These are phyloP conservation scores for Wickerhamomyces sydowiorum DNA, from an alignment of 805 yeast genomes.

Conservation along the genomic window DNA sequence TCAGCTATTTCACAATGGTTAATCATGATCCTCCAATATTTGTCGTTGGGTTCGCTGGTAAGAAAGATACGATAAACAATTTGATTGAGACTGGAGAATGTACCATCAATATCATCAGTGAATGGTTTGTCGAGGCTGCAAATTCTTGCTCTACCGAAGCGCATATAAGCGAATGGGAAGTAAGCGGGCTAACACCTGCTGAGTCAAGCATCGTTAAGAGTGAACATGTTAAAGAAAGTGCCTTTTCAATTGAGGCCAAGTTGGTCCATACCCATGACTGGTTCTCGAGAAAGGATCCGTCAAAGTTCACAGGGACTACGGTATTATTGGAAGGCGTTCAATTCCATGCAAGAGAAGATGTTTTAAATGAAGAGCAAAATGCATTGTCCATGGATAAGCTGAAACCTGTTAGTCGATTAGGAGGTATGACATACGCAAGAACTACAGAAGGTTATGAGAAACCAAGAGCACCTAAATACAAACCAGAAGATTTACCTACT, in stretches of 20 bases:
- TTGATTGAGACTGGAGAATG: constrained; percentile 43
- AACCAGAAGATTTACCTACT: neutral
- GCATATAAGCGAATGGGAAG: constrained; percentile 47
- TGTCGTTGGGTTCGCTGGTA: constrained; percentile 37
- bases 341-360: constrained; percentile 51
- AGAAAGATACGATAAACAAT: constrained; percentile 39
- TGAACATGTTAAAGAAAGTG: constrained; percentile 52
- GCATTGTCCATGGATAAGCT: constrained; percentile 38
- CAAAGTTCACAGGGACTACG: constrained; percentile 29
- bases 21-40: constrained; percentile 52
- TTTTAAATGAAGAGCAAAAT: constrained; percentile 33
- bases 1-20: constrained; percentile 43
- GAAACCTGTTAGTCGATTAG: constrained; percentile 48
- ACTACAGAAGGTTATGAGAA: constrained; percentile 30
- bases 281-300: constrained; percentile 33
- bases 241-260: constrained; percentile 50
- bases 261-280: constrained; percentile 37
- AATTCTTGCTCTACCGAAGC: constrained; percentile 40
- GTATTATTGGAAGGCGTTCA: constrained; percentile 46
- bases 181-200: constrained; percentile 44
- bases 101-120: constrained; percentile 48
- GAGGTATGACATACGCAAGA: constrained; percentile 41
- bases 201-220: constrained; percentile 41
- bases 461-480: neutral
- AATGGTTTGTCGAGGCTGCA: constrained; percentile 62